These are phyloP conservation scores for Cladosporium sp. DNA, from an alignment of 2,329 filamentous ascomycete genomes.

Conservation along the genomic window DNA sequence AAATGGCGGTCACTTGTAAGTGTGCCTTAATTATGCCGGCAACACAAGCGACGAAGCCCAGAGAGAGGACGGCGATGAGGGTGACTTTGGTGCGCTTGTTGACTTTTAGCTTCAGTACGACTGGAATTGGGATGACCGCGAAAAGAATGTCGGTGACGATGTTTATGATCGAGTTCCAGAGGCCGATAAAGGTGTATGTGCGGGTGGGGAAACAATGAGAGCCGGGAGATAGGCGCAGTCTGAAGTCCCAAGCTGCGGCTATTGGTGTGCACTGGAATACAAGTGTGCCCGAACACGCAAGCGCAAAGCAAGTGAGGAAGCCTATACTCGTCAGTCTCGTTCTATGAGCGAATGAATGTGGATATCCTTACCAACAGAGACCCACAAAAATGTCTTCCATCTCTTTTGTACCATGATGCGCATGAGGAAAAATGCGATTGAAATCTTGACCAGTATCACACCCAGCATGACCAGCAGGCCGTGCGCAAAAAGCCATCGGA, in stretches of 20 bases:
- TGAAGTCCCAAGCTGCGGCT: constrained; percentile 46
- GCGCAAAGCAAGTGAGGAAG: constrained; percentile 46
- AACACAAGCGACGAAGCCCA: constrained; percentile 45
- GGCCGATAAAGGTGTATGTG: constrained; percentile 46
- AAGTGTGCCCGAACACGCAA: constrained; percentile 48
- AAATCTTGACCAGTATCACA: constrained; percentile 50
- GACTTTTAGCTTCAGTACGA: constrained; percentile 47
- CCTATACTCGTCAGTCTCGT: constrained; percentile 31
- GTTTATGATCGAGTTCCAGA: constrained; percentile 49
- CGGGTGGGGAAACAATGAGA: constrained; percentile 46
- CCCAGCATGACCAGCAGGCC: constrained; percentile 50
- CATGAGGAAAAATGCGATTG: constrained; percentile 49
- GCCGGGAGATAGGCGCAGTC: constrained; percentile 35
- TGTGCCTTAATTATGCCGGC: constrained; percentile 47
- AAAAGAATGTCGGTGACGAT: constrained; percentile 45
- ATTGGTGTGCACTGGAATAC: constrained; percentile 52
- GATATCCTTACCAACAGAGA: constrained; percentile 42
- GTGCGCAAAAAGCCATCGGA: constrained; percentile 49
- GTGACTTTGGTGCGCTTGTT: constrained; percentile 45
- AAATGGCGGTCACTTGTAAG: constrained; percentile 40
- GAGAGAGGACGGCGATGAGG: constrained; percentile 38
- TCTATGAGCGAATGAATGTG: neutral
- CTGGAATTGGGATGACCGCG: constrained; percentile 44
- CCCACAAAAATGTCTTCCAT: constrained; percentile 46
- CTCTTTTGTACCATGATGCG: constrained; percentile 43